Evolutionary conservation across 352 stramenopile genomes (phyloP), one percentile per base, ranked within the genome.

Genomic region (Globisporangium spiculum): DNA sequence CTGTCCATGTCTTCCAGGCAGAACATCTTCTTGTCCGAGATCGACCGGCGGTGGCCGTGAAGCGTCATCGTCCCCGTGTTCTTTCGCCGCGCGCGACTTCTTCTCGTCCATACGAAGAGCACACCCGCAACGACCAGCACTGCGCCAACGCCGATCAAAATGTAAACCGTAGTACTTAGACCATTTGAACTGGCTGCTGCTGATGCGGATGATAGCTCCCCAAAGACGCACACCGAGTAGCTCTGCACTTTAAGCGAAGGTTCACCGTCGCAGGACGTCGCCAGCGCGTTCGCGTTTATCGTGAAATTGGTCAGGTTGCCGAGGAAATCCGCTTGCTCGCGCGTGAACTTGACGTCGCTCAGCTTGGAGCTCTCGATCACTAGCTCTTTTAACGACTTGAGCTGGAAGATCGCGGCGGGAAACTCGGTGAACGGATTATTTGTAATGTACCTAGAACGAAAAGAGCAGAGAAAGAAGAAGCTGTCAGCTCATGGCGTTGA

Each of bases 141-240:
- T 56, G 52, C 44, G 1, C 57, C 66, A n/a, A 57, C 58, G 5
- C 16, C 26, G 14, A 64, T 60, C 30, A 60, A 27, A 18, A 68
- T 24, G 20, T 59, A 68, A 18, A 64, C 24, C 1, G 18, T n/a
- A 30, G 27, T 5, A n/a, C 34, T 60, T 12, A 52, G 36, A 14
- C 36, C 50, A n/a, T 46, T 14, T 14, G 16, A 18, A 1, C 22
- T 7, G 5, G 4, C 24, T 6, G 9, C 18, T 14, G 9, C 18
- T 14, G 18, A 48, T 24, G 26, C 12, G 1, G 41, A 41, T 4
- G 38, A 18, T 1, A 60, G 48, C 5, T 26, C 27, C 1, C 67
- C 59, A 1, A 27, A 46, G 22, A 80, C 27, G 34, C 77, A 84
- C 9, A 81, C 65, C 6, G n/a, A 66, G 54, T 79, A 79, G 26